Evolutionary conservation across 2,329 filamentous ascomycete genomes (phyloP), one percentile per base, ranked within the genome.

Genomic region (Fusarium torreyae): DNA sequence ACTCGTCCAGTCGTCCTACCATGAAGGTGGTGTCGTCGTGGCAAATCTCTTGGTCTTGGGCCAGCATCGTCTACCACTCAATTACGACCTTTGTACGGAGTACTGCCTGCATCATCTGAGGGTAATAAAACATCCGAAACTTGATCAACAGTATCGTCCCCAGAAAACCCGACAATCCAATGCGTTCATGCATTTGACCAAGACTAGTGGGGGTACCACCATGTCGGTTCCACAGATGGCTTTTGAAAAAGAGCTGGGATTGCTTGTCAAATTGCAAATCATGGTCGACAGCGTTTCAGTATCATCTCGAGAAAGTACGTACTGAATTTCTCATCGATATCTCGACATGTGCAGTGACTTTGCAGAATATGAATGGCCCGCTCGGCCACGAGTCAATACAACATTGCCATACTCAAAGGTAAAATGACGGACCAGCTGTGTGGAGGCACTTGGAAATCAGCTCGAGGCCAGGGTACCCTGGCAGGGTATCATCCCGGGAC

Each of bases 101-200:
- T 20, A 20, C 18, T 20, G 46, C 42, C 34, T 56, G 53, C 17
- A 45, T 53, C 64, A 48, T 48, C 55, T 36, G 46, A 54, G 42
- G 36, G 22, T 49, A 50, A 33, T 48, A 60, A 52, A 40, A 44
- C 43, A 43, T 26, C 31, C 38, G 48, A 52, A 56, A 70, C 64
- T 36, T 38, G 40, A 63, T 54, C 33, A 53, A 62, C 55, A 36
- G 48, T 52, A 46, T 65, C 42, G 39, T 70, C 66, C 60, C 50
- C 64, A 54, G 56, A 48, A 59, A 50, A 63, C 51, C 56, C 64
- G 56, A 66, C 46, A 57, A 36, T 54, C 49, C 66, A 51, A 48
- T 38, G 64, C 65, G 69, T 75, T 74, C 73, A 75, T 75, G 73
- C 73, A 70, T 54, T 64, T 40, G 36, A 38, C 38, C 52, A 63